Percentiles rank a stretch among this genome's conserved stretches.
Evolutionary conservation across 225 moss, liverwort and hornwort species (phyloP).

Genomic region (Marchantia polymorpha): DNA sequence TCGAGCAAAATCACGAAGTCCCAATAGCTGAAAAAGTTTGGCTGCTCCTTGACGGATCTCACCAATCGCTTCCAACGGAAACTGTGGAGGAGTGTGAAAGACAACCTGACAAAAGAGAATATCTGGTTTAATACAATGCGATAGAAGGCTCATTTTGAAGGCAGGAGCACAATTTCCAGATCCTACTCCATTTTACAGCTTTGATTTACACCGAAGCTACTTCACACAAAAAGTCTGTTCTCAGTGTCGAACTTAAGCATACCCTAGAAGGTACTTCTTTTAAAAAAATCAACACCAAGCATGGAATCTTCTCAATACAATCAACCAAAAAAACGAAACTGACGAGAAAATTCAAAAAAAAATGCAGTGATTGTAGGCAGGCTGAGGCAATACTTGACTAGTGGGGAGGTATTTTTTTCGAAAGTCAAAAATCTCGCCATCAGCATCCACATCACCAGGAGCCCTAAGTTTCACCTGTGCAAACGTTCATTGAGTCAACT

Average conservation of each 20-base stretch:
- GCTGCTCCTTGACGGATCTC: conserved; percentile 77
- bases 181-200: too few relatives aligned
- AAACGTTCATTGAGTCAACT: background rate
- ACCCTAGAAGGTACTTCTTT: too few relatives aligned
- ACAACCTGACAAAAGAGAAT: conserved; percentile 50
- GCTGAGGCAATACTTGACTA: conserved; percentile 40
- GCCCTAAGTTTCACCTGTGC: conserved; percentile 66
- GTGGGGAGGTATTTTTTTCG: conserved; percentile 91
- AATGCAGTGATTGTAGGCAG: background rate
- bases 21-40: conserved; percentile 59
- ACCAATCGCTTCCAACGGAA: conserved; percentile 50
- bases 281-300: too few relatives aligned
- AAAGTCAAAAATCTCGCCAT: conserved; percentile 79
- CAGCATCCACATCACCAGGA: conserved; percentile 31
- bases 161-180: too few relatives aligned
- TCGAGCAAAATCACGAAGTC: conserved; percentile 85
- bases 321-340: too few relatives aligned
- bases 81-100: conserved; percentile 86
- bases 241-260: too few relatives aligned
- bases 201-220: too few relatives aligned
- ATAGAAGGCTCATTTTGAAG: too few relatives aligned
- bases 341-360: too few relatives aligned
- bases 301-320: too few relatives aligned
- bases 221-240: too few relatives aligned
- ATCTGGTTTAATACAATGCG: too few relatives aligned